Evolutionary conservation across 1,284 basidiomycete genomes (phyloP).

Genomic region (Pyrrhoderma noxium): DNA sequence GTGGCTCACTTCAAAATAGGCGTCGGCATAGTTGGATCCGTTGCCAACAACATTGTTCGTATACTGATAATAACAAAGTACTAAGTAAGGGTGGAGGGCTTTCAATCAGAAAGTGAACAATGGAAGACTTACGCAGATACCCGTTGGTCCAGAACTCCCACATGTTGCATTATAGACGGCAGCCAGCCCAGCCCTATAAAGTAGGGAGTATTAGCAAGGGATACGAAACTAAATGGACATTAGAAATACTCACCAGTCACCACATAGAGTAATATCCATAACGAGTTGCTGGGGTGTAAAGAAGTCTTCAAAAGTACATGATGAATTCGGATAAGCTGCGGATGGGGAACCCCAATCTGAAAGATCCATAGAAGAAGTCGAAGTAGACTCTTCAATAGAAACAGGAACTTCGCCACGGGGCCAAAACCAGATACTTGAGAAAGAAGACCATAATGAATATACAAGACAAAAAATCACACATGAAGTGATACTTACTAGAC

Average conservation of each 20-base stretch:
- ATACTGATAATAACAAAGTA: conserved; percentile 14
- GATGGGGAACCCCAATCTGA: conserved; percentile 46
- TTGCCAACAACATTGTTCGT: conserved; percentile 23
- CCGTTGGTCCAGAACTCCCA: conserved; percentile 18
- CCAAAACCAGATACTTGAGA: conserved; percentile 66
- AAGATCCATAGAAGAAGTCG: conserved; percentile 41
- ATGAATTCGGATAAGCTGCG: conserved; percentile 39
- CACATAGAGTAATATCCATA: conserved; percentile 52
- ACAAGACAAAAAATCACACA: conserved; percentile 22
- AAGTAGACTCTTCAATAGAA: conserved; percentile 31
- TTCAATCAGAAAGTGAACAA: background rate
- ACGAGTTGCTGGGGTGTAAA: conserved; percentile 49
- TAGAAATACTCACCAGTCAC: conserved; percentile 34
- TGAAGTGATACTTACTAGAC: conserved; percentile 45
- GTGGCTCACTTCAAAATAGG: conserved; percentile 47
- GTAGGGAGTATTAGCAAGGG: background rate
- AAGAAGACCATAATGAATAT: conserved; percentile 6
- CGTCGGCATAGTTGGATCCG: conserved; percentile 26
- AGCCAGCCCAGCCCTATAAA: conserved; percentile 19
- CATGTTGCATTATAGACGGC: conserved; percentile 20
- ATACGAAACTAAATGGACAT: background rate
- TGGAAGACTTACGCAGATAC: conserved; percentile 18
- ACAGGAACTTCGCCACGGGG: conserved; percentile 34
- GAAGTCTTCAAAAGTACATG: conserved; percentile 40
- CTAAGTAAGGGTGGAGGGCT: background rate